Evolutionary conservation across 1,139 yeast species (phyloP), one percentile per base, ranked within the genome.

Genomic region (Nakaseomyces nivariensis): DNA sequence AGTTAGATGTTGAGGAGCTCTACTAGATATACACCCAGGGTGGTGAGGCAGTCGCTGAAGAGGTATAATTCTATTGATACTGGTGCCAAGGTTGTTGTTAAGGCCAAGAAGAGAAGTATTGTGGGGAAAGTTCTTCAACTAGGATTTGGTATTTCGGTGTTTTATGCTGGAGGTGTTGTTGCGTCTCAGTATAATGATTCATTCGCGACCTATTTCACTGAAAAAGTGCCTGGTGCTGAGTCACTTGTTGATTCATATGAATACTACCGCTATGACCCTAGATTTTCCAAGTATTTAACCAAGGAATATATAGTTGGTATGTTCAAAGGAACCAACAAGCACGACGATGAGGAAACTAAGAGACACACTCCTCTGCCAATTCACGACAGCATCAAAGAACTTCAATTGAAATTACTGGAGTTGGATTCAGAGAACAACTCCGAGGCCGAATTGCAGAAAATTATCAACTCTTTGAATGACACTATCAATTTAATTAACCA

Each of bases 181-280:
- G 60, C 72, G 37, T 68, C 78, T 8, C 63, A 72, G 29, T 67
- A 72, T 50, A 70, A 69, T 56, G 75, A 72, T 45, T 67, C 72
- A 17, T 68, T 74, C 52, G 74, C 72, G 46, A 77, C 75, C 52
- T 55, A 72, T 37, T 81, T 79, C 64, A 71, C 79, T 27, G 81
- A 79, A 53, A 76, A 76, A 52, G 75, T 82, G 41, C 90, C 90
- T 25, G 72, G 74, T 48, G 83, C 81, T 37, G 82, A 79, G 57
- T 66, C 68, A 31, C 66, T 77, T 27, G 72, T 81, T 27, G 76
- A 76, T 48, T 60, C 65, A 24, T 68, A 77, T 47, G 85, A 81
- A 55, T 66, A 61, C 37, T 66, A 64, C 71, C 72, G 61, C 68
- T 53, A 60, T 59, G 37, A 44, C 29, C 49, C 49, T 13, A 36